Evolutionary conservation across 345 rosid genomes (phyloP).

Genomic region (Alliaria petiolata): DNA sequence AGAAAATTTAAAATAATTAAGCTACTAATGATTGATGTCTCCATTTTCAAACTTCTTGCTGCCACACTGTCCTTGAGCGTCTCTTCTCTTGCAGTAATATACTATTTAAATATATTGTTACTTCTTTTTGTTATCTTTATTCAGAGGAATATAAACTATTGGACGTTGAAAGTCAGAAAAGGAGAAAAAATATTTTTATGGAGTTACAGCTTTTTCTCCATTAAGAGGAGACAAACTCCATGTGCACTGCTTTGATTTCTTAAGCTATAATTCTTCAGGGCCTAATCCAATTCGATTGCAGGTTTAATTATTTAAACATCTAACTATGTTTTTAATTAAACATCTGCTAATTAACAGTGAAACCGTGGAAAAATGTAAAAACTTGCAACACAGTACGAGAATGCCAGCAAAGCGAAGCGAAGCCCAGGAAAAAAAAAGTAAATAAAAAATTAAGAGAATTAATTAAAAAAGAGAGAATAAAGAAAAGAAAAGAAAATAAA

Average conservation of each 20-base stretch:
- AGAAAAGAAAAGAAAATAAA: neutral
- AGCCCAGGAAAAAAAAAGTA: neutral
- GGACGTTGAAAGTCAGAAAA: slow-evolving; percentile 29
- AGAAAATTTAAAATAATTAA: slow-evolving; percentile 18
- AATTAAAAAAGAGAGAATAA: slow-evolving; percentile 1
- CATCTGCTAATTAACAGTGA: neutral
- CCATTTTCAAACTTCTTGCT: slow-evolving; percentile 33
- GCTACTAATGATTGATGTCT: slow-evolving; percentile 41
- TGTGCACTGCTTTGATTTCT: slow-evolving; percentile 32
- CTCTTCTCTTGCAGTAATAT: slow-evolving; percentile 14
- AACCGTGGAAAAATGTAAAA: slow-evolving; percentile 11
- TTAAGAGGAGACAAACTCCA: slow-evolving; percentile 36
- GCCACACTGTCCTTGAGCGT: slow-evolving; percentile 34
- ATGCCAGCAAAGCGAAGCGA: slow-evolving; percentile 25
- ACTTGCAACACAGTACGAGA: no score
- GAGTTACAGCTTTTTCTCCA: slow-evolving; percentile 14
- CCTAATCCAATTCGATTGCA: slow-evolving; percentile 23
- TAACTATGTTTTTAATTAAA: neutral
- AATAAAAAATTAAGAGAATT: neutral
- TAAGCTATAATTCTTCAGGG: slow-evolving; percentile 27
- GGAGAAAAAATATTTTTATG: neutral
- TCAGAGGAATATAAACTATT: slow-evolving; percentile 14
- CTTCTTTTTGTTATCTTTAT: slow-evolving; percentile 15
- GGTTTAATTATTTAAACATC: neutral
- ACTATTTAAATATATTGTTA: neutral